Percentiles rank a stretch among this genome's conserved stretches.
Conservation (phyloP, 1,284 basidiomycete species). For the Ganoderma boninense region DNA sequence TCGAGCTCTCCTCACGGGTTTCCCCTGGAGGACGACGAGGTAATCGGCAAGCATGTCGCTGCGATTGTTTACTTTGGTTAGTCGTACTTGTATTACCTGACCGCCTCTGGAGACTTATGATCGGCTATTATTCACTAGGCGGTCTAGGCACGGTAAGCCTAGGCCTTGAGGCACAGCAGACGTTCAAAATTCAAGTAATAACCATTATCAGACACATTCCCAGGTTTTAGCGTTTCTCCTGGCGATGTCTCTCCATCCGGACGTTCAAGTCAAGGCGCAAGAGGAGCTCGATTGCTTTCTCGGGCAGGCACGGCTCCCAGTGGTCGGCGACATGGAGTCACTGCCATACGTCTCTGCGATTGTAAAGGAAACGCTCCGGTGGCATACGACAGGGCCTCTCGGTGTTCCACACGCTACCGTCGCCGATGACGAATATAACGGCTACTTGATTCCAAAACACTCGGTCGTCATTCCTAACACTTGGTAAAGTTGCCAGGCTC, state of each 20-base stretch:
- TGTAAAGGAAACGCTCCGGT: slow-evolving; percentile 39
- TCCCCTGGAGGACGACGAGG: background rate
- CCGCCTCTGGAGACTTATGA: background rate
- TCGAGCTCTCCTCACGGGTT: background rate
- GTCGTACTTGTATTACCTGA: background rate
- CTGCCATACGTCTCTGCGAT: slow-evolving; percentile 42
- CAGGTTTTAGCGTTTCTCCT: slow-evolving; percentile 34
- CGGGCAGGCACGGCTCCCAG: slow-evolving; percentile 36
- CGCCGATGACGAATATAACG: slow-evolving; percentile 34
- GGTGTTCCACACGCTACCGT: slow-evolving; percentile 26
- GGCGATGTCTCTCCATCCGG: slow-evolving; percentile 38
- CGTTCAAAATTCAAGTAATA: background rate
- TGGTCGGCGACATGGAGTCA: slow-evolving; percentile 32
- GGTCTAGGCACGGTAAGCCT: slow-evolving; percentile 29
- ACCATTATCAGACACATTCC: slow-evolving; percentile 30
- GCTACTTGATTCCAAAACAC: slow-evolving; percentile 32
- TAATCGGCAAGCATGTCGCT: slow-evolving; percentile 1
- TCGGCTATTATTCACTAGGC: slow-evolving; percentile 7
- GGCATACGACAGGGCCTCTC: slow-evolving; percentile 29
- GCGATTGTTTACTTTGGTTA: slow-evolving; percentile 17
- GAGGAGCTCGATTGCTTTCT: slow-evolving; percentile 39
- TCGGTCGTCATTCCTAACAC: slow-evolving; percentile 24
- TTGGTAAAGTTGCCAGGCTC: slow-evolving; percentile 21
- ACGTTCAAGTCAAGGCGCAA: slow-evolving; percentile 39
- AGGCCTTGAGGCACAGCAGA: background rate